These are phyloP conservation scores for Chytriomyces confervae DNA, from an alignment of 192 early-diverging fungal genomes.

Conservation along the genomic window DNA sequence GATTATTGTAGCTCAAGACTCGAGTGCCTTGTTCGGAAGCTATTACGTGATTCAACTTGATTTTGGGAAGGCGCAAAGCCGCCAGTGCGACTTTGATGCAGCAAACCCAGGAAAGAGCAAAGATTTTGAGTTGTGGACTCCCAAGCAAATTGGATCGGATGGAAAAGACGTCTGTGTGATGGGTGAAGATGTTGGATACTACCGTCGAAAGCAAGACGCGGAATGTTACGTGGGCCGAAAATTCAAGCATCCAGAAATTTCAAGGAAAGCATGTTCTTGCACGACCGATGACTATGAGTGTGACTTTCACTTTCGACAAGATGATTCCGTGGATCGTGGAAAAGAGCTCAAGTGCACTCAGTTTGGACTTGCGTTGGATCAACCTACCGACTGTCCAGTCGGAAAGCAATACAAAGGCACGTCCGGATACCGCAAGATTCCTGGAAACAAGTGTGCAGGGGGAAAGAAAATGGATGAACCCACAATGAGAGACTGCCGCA, in stretches of 20 bases:
- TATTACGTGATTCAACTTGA: slow-evolving; percentile 72
- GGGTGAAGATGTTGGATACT: slow-evolving; percentile 75
- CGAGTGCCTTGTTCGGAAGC: slow-evolving; percentile 20
- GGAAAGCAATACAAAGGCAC: slow-evolving; percentile 74
- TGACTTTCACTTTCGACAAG: slow-evolving; percentile 79
- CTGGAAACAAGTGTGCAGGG: slow-evolving; percentile 79
- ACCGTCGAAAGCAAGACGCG: slow-evolving; percentile 76
- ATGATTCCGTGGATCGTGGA: slow-evolving; percentile 44
- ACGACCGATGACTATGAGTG: slow-evolving; percentile 90
- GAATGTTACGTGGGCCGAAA: slow-evolving; percentile 76
- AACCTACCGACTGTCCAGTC: slow-evolving; percentile 64
- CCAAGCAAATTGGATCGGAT: slow-evolving; percentile 35
- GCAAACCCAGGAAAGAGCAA: slow-evolving; percentile 51
- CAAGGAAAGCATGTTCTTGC: slow-evolving; percentile 70
- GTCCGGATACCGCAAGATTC: slow-evolving; percentile 82
- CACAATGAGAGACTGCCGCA: slow-evolving; percentile 41
- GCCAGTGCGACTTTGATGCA: slow-evolving; percentile 71
- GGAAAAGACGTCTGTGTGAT: slow-evolving; percentile 73
- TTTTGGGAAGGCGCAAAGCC: slow-evolving; percentile 62
- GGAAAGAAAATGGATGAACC: slow-evolving; percentile 36
- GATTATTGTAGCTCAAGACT: slow-evolving; percentile 56
- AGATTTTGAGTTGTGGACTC: slow-evolving; percentile 81
- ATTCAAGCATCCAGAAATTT: slow-evolving; percentile 64
- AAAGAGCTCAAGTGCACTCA: slow-evolving; percentile 59
- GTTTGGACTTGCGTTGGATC: slow-evolving; percentile 62